These are phyloP conservation scores for Clarireedia monteithiana DNA, from an alignment of 2,329 filamentous ascomycete genomes.

Conservation along the genomic window DNA sequence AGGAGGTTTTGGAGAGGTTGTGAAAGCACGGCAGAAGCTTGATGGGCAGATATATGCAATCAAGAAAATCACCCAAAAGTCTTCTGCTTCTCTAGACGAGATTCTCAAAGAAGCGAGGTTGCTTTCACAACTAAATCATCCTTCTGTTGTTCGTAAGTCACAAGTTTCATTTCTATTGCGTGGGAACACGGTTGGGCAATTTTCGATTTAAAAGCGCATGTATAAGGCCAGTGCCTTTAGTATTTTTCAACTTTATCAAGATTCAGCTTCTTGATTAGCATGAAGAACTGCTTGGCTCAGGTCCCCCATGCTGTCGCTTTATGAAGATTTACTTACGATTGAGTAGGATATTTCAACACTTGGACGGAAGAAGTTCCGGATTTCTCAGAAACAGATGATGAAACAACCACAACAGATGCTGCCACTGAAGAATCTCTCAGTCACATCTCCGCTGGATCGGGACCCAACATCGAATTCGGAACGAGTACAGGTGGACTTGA, in stretches of 20 bases:
- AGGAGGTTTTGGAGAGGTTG: slow-evolving; percentile 92
- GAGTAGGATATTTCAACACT: slow-evolving; percentile 84
- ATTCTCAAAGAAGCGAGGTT: slow-evolving; percentile 80
- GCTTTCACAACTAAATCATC: slow-evolving; percentile 87
- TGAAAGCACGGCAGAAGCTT: slow-evolving; percentile 89
- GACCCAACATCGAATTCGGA: slow-evolving; percentile 24
- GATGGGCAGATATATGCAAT: slow-evolving; percentile 92
- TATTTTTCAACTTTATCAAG: neutral
- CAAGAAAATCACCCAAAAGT: slow-evolving; percentile 87
- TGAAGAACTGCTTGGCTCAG: neutral
- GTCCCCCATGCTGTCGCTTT: too few relatives aligned
- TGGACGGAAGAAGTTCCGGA: slow-evolving; percentile 75
- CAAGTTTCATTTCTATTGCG: neutral
- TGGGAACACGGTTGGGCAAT: neutral
- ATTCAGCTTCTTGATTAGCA: neutral
- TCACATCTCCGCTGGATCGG: slow-evolving; percentile 22
- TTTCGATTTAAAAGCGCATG: neutral
- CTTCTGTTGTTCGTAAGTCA: slow-evolving; percentile 44
- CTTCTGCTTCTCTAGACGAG: slow-evolving; percentile 71
- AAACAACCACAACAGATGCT: slow-evolving; percentile 41
- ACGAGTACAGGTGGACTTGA: slow-evolving; percentile 73
- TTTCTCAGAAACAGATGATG: slow-evolving; percentile 46
- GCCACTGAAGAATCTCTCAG: slow-evolving; percentile 22
- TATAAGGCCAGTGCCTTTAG: too few relatives aligned
- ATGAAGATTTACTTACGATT: neutral